Percentiles rank a stretch among this genome's conserved stretches.
Evolutionary conservation across 1,139 yeast genomes (phyloP).

Genomic region (Magnusiomyces clavatus): DNA sequence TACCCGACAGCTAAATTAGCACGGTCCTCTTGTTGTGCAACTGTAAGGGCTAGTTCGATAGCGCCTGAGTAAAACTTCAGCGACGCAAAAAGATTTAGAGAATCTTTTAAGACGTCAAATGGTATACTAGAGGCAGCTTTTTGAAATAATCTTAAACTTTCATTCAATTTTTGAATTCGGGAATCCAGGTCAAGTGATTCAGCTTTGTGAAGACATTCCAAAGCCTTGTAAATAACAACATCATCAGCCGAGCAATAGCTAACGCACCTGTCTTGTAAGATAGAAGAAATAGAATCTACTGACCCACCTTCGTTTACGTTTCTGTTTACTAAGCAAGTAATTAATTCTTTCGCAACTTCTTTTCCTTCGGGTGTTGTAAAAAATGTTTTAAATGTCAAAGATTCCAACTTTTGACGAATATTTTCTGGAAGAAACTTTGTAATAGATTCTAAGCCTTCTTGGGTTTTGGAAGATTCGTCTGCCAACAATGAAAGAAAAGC

Average conservation of each 20-base stretch:
- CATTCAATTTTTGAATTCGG: constrained; percentile 59
- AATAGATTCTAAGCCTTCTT: constrained; percentile 49
- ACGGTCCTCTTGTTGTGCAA: constrained; percentile 62
- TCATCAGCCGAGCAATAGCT: constrained; percentile 93
- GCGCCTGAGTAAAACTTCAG: constrained; percentile 81
- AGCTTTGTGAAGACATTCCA: constrained; percentile 84
- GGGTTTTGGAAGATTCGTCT: constrained; percentile 51
- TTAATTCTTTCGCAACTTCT: constrained; percentile 71
- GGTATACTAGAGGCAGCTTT: constrained; percentile 73
- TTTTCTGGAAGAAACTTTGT: constrained; percentile 60
- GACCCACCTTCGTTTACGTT: constrained; percentile 89
- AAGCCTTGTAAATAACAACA: constrained; percentile 87
- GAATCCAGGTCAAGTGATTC: constrained; percentile 53
- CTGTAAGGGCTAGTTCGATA: constrained; percentile 69
- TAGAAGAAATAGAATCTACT: constrained; percentile 80
- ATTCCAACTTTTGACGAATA: constrained; percentile 59
- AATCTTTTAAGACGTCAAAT: constrained; percentile 72
- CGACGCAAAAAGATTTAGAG: constrained; percentile 68
- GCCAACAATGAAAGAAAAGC: constrained; percentile 76
- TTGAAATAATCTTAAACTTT: constrained; percentile 70
- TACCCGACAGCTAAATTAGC: constrained; percentile 50
- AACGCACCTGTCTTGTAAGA: constrained; percentile 88
- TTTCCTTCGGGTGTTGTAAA: constrained; percentile 60
- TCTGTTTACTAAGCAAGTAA: constrained; percentile 81
- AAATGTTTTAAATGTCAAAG: constrained; percentile 64